Evolutionary conservation across 1,284 basidiomycete species (phyloP).

Genomic region (Rhodotorula sp.): DNA sequence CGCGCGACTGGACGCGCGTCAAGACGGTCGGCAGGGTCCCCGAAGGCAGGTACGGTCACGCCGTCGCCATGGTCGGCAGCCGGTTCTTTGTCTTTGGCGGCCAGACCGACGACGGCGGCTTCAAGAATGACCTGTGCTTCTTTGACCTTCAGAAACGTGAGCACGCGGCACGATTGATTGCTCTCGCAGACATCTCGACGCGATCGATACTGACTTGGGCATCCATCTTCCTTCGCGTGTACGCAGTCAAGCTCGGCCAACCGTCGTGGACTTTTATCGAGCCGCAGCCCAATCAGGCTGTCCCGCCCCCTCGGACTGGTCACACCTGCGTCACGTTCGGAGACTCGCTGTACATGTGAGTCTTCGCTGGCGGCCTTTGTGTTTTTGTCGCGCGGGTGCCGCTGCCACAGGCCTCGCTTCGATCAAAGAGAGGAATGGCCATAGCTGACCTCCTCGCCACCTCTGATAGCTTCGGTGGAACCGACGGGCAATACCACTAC

Average conservation of each 20-base stretch:
- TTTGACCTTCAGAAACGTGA: constrained; percentile 92
- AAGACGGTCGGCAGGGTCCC: constrained; percentile 69
- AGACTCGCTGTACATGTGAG: constrained; percentile 81
- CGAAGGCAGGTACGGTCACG: constrained; percentile 90
- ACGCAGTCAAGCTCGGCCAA: constrained; percentile 55
- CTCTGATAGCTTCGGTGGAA: constrained; percentile 83
- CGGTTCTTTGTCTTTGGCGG: constrained; percentile 96
- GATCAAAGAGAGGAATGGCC: too few relatives aligned
- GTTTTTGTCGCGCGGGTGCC: neutral
- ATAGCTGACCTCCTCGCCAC: neutral
- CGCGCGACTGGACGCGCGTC: constrained; percentile 91
- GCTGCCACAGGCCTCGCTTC: neutral
- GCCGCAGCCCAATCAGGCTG: constrained; percentile 66
- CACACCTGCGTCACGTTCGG: constrained; percentile 84
- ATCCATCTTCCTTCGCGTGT: neutral
- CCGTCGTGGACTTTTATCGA: constrained; percentile 46
- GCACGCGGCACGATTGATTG: constrained; percentile 46
- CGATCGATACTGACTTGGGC: neutral
- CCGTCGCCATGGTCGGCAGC: constrained; percentile 86
- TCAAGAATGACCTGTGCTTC: constrained; percentile 92
- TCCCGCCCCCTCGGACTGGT: constrained; percentile 85
- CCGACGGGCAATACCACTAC: constrained; percentile 97
- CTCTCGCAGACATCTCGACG: neutral
- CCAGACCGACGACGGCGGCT: constrained; percentile 78
- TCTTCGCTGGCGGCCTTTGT: constrained; percentile 25